Evolutionary conservation across 208 protist species (phyloP).

Genomic region (Crithidia bombi): DNA sequence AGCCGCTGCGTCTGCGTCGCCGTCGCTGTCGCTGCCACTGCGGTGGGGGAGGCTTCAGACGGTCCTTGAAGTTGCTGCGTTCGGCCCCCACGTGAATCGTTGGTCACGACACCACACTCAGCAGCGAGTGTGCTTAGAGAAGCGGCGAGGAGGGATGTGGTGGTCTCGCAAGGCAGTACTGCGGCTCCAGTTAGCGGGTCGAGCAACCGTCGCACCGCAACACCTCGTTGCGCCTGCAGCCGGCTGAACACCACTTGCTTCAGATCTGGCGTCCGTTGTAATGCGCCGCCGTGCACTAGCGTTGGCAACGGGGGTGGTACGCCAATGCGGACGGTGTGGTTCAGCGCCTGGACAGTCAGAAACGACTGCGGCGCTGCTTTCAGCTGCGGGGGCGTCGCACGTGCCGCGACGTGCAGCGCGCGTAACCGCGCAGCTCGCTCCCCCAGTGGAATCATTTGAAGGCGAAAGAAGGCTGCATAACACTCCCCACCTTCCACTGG

Average conservation of each 20-base stretch:
- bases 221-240: constrained; percentile 23
- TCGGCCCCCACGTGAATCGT: neutral
- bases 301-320: neutral
- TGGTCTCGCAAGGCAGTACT: constrained; percentile 61
- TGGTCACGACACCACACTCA: constrained; percentile 4
- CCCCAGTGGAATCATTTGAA: constrained; percentile 16
- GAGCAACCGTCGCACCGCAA: constrained; percentile 27
- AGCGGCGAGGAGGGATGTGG: constrained; percentile 23
- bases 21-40: neutral
- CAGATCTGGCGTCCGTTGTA: neutral
- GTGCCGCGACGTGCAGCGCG: neutral
- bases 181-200: constrained; percentile 56
- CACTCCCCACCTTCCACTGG: constrained; percentile 14
- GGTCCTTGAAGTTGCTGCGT: constrained; percentile 22
- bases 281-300: neutral
- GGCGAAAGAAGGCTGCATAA: constrained; percentile 32
- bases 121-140: constrained; percentile 17
- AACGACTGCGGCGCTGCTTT: neutral
- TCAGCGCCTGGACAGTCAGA: constrained; percentile 17
- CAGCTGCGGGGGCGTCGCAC: no score
- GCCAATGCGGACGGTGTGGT: constrained; percentile 26
- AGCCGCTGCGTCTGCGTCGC: neutral
- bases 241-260: constrained; percentile 14
- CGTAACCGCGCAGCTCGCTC: neutral
- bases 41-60: neutral